phyloP scores from a whole-genome alignment of 495 filamentous ascomycete species.

The Daldinia grandis region DNA sequence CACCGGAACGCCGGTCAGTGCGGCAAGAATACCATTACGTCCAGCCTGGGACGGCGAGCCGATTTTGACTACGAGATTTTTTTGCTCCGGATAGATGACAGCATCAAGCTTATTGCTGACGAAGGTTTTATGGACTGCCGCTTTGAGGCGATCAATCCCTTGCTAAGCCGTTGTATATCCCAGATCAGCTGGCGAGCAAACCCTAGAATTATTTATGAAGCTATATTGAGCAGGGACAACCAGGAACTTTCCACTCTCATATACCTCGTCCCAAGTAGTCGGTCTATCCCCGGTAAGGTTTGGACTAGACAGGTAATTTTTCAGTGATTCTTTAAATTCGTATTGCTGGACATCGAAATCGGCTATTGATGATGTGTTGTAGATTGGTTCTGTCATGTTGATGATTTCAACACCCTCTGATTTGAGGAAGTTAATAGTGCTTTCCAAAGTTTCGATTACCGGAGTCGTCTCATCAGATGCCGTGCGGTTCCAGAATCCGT shows the following conservation, averaged over 20 bases:
- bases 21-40: slow-evolving; percentile 71
- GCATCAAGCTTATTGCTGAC: slow-evolving; percentile 59
- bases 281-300: slow-evolving; percentile 44
- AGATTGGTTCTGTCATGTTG: slow-evolving; percentile 59
- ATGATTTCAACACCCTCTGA: slow-evolving; percentile 53
- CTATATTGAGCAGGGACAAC: slow-evolving; percentile 65
- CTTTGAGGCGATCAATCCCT: slow-evolving; percentile 58
- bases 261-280: slow-evolving; percentile 55
- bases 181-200: slow-evolving; percentile 54
- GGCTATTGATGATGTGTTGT: slow-evolving; percentile 58
- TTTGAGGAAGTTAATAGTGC: slow-evolving; percentile 45
- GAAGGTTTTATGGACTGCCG: slow-evolving; percentile 59
- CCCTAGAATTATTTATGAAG: slow-evolving; percentile 58
- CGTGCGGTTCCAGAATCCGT: slow-evolving; percentile 60
- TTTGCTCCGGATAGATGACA: slow-evolving; percentile 72
- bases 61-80: slow-evolving; percentile 67
- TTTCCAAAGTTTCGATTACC: slow-evolving; percentile 58
- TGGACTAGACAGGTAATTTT: slow-evolving; percentile 57
- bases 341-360: slow-evolving; percentile 64
- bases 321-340: slow-evolving; percentile 63
- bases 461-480: slow-evolving; percentile 58
- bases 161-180: slow-evolving; percentile 55
- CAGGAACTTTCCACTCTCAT: slow-evolving; percentile 57
- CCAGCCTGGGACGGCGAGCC: slow-evolving; percentile 63
- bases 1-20: slow-evolving; percentile 69